Evolutionary conservation across 2,329 filamentous ascomycete genomes (phyloP).

Genomic region (Acrocalymma vagum): DNA sequence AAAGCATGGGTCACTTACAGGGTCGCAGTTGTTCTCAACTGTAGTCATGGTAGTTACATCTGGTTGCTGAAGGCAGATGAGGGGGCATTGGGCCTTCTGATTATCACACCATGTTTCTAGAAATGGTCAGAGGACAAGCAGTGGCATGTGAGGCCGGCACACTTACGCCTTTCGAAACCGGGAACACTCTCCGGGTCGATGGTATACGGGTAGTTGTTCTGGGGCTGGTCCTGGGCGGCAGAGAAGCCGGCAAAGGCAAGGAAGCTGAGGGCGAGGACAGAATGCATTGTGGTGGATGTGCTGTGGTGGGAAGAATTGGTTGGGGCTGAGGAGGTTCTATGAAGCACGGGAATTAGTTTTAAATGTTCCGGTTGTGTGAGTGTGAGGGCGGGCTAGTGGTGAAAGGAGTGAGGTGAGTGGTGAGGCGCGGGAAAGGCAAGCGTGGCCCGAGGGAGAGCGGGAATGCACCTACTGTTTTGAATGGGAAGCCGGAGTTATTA

Average conservation of each 20-base stretch:
- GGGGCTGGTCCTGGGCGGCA: conserved; percentile 54
- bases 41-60: conserved; percentile 55
- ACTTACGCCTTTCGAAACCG: conserved; percentile 61
- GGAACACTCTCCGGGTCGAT: conserved; percentile 71
- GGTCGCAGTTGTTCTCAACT: conserved; percentile 71
- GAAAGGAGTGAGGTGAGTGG: conserved; percentile 2
- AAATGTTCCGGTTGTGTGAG: too few relatives aligned
- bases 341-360: not conserved
- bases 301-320: conserved; percentile 5
- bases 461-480: conserved; percentile 21
- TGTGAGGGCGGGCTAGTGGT: too few relatives aligned
- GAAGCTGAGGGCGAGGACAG: conserved; percentile 60
- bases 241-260: conserved; percentile 62
- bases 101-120: conserved; percentile 71
- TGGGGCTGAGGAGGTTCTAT: conserved; percentile 8
- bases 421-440: not conserved
- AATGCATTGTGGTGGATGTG: conserved; percentile 50
- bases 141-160: not conserved
- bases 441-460: not conserved
- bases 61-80: conserved; percentile 73
- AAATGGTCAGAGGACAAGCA: conserved; percentile 24
- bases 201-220: conserved; percentile 48
- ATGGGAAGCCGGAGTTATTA: conserved; percentile 21
- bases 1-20: conserved; percentile 54
- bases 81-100: conserved; percentile 71